Evolutionary conservation across 2,329 filamentous ascomycete genomes (phyloP), one percentile per base, ranked within the genome.

Genomic region (Chaetomiaceae sp.): DNA sequence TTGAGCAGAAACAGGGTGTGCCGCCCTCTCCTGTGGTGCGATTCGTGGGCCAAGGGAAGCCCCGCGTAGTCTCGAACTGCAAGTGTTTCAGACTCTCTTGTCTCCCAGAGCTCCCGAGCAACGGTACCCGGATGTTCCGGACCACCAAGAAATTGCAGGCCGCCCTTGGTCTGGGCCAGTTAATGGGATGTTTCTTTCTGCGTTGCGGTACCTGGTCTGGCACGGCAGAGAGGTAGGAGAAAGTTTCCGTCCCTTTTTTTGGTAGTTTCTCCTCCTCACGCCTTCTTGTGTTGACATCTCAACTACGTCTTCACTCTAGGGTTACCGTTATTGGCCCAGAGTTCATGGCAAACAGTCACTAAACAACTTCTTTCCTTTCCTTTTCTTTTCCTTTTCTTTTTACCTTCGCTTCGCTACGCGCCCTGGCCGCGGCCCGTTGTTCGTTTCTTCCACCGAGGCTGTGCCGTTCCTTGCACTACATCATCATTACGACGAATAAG

Each of bases 371-470:
- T 53, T 52, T 48, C 30, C 29, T 48, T 50, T 47, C 32, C 20
- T 45, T 50, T 25, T 23, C 29, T 34, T 48, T 20, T 42, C 20
- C 38, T 32, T 16, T 38, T 23, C 38, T 38, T 43, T 27, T 33
- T 30, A n/a, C 25, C 23, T 56, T 53, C 51, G 20, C 27, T 54
- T 56, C 46, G 27, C 36, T 11, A 53, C 23, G 32, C 43, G 53
- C 46, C 27, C 7, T 44, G 42, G 36, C 21, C 34, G 48, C 42
- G 37, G 14, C 36, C 11, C 25, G 10, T 40, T 23, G 2, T 33
- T 48, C 30, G 37, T 25, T 53, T 54, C 8, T 11, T 41, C 42
- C 18, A n/a, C n/a, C 10, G 42, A 58, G 56, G 56, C 56, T 55
- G 56, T 50, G 56, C 49, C 55, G 10, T 49, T 53, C 41, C 29